These are phyloP conservation scores for Begonia masoniana DNA, from an alignment of 306 rosid species.

Conservation along the genomic window DNA sequence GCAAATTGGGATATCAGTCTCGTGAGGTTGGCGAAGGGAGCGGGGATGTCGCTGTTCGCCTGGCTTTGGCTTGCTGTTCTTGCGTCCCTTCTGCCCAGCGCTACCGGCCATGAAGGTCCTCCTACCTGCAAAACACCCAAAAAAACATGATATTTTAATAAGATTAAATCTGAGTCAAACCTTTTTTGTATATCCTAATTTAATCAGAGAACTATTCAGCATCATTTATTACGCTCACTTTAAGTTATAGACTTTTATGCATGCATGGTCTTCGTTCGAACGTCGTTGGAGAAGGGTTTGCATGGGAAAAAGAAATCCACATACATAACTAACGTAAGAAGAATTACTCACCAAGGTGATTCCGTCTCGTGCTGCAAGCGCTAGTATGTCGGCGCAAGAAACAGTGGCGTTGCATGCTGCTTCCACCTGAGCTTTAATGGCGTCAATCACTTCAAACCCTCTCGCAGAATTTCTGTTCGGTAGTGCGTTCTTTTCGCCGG, in stretches of 20 bases:
- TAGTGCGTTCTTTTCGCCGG: conserved; percentile 56
- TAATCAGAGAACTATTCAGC: too few species aligned
- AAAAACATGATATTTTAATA: too few species aligned
- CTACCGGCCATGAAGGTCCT: conserved; percentile 60
- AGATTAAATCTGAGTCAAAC: background rate
- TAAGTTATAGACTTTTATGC: background rate
- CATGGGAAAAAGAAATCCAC: too few species aligned
- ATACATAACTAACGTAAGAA: too few species aligned
- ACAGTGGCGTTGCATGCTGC: conserved; percentile 52
- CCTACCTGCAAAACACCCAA: conserved; percentile 30
- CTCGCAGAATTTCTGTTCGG: conserved; percentile 49
- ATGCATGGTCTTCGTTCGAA: background rate
- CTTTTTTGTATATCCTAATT: too few species aligned
- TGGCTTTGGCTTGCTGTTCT: conserved; percentile 52
- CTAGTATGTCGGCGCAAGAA: conserved; percentile 79
- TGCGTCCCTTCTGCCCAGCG: conserved; percentile 62
- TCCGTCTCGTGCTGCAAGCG: conserved; percentile 68
- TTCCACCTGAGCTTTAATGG: conserved; percentile 53
- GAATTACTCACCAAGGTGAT: conserved; percentile 25
- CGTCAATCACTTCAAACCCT: conserved; percentile 66
- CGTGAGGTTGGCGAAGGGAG: conserved; percentile 30
- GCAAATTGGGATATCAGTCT: conserved; percentile 32
- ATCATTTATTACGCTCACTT: too few species aligned
- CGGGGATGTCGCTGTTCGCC: conserved; percentile 49
- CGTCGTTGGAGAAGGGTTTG: too few species aligned